These are phyloP conservation scores for Macrophomina phaseolina DNA, from an alignment of 2,329 filamentous ascomycete genomes.

Conservation along the genomic window DNA sequence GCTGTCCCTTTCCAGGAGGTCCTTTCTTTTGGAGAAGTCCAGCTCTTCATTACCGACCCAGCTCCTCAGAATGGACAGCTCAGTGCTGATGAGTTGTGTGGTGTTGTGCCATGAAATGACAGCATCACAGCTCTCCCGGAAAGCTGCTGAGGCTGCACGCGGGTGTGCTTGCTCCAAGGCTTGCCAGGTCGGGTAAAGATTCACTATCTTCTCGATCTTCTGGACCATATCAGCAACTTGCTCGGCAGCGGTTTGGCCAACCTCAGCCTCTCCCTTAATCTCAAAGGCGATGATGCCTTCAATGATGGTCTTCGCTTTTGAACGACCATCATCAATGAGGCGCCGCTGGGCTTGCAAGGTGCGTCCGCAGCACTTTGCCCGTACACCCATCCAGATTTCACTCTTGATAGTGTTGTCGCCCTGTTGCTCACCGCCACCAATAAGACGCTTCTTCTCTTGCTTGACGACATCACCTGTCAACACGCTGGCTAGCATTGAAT, in stretches of 20 bases:
- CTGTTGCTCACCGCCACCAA: slow-evolving; percentile 78
- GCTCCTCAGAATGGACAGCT: slow-evolving; percentile 86
- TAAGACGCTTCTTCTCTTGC: slow-evolving; percentile 95
- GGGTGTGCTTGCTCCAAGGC: slow-evolving; percentile 78
- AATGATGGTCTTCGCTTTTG: slow-evolving; percentile 73
- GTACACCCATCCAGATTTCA: slow-evolving; percentile 87
- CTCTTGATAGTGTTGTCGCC: slow-evolving; percentile 69
- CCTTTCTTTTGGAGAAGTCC: slow-evolving; percentile 80
- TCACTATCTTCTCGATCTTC: slow-evolving; percentile 89
- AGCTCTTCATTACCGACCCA: slow-evolving; percentile 98
- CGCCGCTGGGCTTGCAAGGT: slow-evolving; percentile 83
- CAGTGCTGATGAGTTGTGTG: slow-evolving; percentile 92
- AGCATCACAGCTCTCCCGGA: slow-evolving; percentile 82
- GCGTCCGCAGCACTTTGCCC: slow-evolving; percentile 82
- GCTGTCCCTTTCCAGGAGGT: slow-evolving; percentile 70
- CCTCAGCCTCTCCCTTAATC: slow-evolving; percentile 91
- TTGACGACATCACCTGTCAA: slow-evolving; percentile 95
- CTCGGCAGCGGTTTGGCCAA: slow-evolving; percentile 82
- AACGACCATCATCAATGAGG: slow-evolving; percentile 83
- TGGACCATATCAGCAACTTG: slow-evolving; percentile 89
- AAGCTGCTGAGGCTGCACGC: slow-evolving; percentile 75
- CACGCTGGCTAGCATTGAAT: slow-evolving; percentile 95
- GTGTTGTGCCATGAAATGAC: slow-evolving; percentile 98
- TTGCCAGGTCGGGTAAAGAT: slow-evolving; percentile 79
- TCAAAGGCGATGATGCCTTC: slow-evolving; percentile 92